phyloP scores from a whole-genome alignment of 2,329 filamentous ascomycete species.

The Trichoderma sp. region DNA sequence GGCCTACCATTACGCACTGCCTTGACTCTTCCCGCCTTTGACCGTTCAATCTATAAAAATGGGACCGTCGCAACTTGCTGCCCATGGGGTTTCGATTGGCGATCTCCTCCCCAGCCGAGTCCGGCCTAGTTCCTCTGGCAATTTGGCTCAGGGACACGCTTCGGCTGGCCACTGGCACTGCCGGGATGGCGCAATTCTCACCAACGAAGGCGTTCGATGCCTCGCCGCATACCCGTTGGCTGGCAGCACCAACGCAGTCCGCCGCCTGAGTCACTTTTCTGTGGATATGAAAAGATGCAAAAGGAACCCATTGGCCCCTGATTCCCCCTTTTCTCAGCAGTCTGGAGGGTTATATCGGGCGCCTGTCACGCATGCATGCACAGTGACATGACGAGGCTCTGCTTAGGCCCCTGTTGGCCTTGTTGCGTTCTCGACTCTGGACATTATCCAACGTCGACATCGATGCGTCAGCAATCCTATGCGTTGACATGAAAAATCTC shows the following conservation, averaged over 20 bases:
- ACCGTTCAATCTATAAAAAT: constrained; percentile 14
- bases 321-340: constrained; percentile 2
- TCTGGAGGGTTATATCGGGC: constrained; percentile 2
- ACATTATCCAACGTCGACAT: not conserved
- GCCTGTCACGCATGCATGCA: not conserved
- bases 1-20: not conserved
- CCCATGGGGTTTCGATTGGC: constrained; percentile 24
- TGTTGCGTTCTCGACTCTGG: not conserved
- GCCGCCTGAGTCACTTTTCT: constrained; percentile 9
- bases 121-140: not conserved
- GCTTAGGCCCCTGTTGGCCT: not conserved
- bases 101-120: not conserved
- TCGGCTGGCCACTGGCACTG: constrained; percentile 2
- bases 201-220: constrained; percentile 26
- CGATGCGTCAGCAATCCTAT: not conserved
- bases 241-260: constrained; percentile 9
- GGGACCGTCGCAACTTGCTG: constrained; percentile 7
- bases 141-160: constrained; percentile 12
- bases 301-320: constrained; percentile 13
- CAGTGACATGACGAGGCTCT: constrained; percentile 3
- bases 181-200: constrained; percentile 28
- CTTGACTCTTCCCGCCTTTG: not conserved
- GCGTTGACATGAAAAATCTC: not conserved
- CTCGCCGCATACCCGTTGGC: constrained; percentile 14
- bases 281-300: constrained; percentile 6